Evolutionary conservation across 345 rosid genomes (phyloP), one percentile per base, ranked within the genome.

Genomic region (Camelina sativa): DNA sequence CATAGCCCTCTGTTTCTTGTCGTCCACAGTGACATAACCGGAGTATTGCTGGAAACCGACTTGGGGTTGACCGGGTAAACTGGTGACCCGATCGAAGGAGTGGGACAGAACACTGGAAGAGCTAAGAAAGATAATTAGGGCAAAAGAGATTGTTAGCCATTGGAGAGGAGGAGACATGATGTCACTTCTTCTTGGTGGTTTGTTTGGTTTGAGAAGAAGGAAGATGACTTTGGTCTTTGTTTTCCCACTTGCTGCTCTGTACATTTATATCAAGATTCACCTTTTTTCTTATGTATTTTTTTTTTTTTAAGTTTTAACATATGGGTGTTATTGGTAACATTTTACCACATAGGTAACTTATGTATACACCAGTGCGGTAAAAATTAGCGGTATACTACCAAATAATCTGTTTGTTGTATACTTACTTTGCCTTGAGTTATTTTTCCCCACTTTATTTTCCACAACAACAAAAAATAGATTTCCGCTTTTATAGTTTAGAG

Each of bases 21-120:
- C 87, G 64, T 91, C 97, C 40, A 91, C 90, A 43, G 85, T 84
- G 71, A 94, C 95, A 80, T 91, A 94, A 62, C 98, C 97, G 0
- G 98, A 87, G 79, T 86, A 91, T 46, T 91, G 98, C 25, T 84
- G 82, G 80, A 90, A 94, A 47, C 78, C 80, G 44, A 89, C 96
- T 52, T 28, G 78, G 43, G 98, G 98, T 81, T 94, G 98, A 73
- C 97, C 97, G 8, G 98, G 98, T 61, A 94, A 79, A 73, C 61
- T 38, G 59, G 74, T 34, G 68, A 94, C 71, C 65, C 75, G 81
- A 57, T 94, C 98, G 13, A 13, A 35, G 7, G 81, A 71, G 48
- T 67, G 41, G 47, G 76, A 82, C 15, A 71, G 83, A 19, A 64
- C 63, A 79, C 32, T 69, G 23, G 81, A 85, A 48, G 81, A 85